A percentile compares a stretch with the other conserved stretches of the same genome.
phyloP scores from a whole-genome alignment of 352 stramenopile species.

The Phytophthora ohioensis region DNA sequence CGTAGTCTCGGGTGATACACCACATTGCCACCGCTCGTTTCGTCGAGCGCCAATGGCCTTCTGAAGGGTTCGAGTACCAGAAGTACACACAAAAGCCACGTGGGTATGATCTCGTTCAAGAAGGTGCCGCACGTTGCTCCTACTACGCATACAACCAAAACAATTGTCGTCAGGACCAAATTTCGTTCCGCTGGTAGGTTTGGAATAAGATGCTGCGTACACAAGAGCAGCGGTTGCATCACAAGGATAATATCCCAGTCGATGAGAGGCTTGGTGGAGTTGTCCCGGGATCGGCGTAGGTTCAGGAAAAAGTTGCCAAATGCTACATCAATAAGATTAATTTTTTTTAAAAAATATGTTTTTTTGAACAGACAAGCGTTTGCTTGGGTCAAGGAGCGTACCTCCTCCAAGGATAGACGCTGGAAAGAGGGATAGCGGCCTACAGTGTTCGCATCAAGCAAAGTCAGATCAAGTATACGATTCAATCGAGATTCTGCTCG shows the following conservation, averaged over 20 bases:
- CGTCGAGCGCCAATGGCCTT: constrained; percentile 91
- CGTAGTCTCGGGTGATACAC: constrained; percentile 25
- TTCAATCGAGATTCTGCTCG: background rate
- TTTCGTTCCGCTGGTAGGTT: too few species aligned
- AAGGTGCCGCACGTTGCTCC: constrained; percentile 85
- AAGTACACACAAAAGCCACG: constrained; percentile 89
- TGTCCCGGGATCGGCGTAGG: constrained; percentile 86
- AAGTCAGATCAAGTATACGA: background rate
- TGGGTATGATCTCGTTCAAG: constrained; percentile 92
- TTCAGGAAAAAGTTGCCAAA: constrained; percentile 95
- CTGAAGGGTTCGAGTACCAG: constrained; percentile 90
- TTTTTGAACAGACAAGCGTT: background rate
- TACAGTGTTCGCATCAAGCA: constrained; percentile 12
- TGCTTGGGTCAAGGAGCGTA: constrained; percentile 7
- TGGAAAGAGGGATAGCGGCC: constrained; percentile 95
- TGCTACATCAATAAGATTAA: constrained; percentile 35
- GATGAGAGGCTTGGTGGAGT: constrained; percentile 91
- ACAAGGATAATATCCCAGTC: constrained; percentile 98
- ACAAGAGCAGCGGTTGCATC: constrained; percentile 94
- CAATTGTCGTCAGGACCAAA: too few species aligned
- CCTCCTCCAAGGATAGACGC: constrained; percentile 94
- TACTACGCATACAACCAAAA: constrained; percentile 34
- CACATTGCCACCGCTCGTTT: constrained; percentile 81
- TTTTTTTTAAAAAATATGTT: background rate
- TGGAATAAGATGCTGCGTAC: constrained; percentile 25